Percentiles rank a stretch among this genome's conserved stretches.
These are phyloP conservation scores for Solanum raphanifolium DNA, from an alignment of 257 asterid species.

Conservation along the genomic window DNA sequence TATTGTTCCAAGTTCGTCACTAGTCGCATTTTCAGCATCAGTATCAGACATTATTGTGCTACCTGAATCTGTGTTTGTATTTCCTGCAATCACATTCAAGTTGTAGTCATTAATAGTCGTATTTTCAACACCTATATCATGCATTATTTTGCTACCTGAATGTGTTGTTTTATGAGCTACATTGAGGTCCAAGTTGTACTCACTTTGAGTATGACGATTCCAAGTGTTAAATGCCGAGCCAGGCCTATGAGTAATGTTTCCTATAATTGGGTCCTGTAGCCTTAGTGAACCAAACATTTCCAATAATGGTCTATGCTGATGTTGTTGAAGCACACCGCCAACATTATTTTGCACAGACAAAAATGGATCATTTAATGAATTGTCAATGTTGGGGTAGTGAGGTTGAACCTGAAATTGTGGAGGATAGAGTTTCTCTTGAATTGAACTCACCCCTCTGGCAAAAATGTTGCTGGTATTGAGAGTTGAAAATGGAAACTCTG, in stretches of 20 bases:
- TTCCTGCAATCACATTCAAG: background rate
- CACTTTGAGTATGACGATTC: background rate
- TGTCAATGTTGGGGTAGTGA: background rate
- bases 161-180: background rate
- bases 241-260: background rate
- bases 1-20: background rate
- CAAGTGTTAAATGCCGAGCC: background rate
- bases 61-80: background rate
- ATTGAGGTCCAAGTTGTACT: background rate
- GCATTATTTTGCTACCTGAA: background rate
- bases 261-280: background rate
- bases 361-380: background rate
- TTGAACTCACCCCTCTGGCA: background rate
- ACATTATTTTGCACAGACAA: background rate
- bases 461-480: background rate
- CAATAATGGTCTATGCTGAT: background rate
- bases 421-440: background rate
- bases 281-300: background rate
- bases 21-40: background rate
- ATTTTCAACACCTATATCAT: background rate
- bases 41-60: background rate
- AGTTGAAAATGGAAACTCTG: background rate
- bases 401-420: background rate
- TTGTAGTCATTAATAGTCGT: background rate
- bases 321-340: background rate